These are phyloP conservation scores for Chaetoceros muelleri DNA, from an alignment of 108 stramenopile species.

Conservation along the genomic window DNA sequence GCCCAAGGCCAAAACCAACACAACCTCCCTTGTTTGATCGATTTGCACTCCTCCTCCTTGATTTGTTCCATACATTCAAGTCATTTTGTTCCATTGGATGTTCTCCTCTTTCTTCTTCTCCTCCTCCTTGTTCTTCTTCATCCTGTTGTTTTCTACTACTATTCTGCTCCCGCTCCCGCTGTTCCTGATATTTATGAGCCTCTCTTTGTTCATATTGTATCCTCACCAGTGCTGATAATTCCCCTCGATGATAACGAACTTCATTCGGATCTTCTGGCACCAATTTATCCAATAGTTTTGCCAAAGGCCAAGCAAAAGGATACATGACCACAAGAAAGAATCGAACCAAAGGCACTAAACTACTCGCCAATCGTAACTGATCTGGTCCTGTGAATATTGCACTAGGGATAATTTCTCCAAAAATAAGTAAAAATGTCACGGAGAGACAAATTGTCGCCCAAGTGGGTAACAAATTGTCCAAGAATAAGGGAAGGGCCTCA, in stretches of 20 bases:
- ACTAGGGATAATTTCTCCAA: conserved; percentile 70
- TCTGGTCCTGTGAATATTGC: conserved; percentile 78
- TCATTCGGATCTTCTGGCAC: conserved; percentile 21
- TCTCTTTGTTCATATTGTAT: conserved; percentile 77
- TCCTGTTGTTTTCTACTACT: too few relatives aligned
- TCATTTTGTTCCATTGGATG: too few relatives aligned
- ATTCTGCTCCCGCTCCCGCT: too few relatives aligned
- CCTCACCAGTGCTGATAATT: conserved; percentile 58
- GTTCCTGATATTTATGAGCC: too few relatives aligned
- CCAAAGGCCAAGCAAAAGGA: conserved; percentile 77
- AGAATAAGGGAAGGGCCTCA: conserved; percentile 84
- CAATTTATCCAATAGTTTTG: conserved; percentile 52
- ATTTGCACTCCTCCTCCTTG: too few relatives aligned
- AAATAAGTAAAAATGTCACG: conserved; percentile 70
- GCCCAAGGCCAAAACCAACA: too few relatives aligned
- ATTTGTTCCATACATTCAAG: too few relatives aligned
- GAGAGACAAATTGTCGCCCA: conserved; percentile 76
- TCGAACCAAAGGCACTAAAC: conserved; percentile 50
- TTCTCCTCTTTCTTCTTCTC: too few relatives aligned
- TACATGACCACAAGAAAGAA: conserved; percentile 48
- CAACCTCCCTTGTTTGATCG: too few relatives aligned
- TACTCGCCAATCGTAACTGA: conserved; percentile 58
- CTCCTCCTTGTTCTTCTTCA: too few relatives aligned
- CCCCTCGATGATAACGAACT: conserved; percentile 38
- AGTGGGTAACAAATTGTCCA: conserved; percentile 69